A percentile compares a stretch with the other conserved stretches of the same genome.
Evolutionary conservation across 352 stramenopile species (phyloP).

Genomic region (Thraustochytrium sp.): DNA sequence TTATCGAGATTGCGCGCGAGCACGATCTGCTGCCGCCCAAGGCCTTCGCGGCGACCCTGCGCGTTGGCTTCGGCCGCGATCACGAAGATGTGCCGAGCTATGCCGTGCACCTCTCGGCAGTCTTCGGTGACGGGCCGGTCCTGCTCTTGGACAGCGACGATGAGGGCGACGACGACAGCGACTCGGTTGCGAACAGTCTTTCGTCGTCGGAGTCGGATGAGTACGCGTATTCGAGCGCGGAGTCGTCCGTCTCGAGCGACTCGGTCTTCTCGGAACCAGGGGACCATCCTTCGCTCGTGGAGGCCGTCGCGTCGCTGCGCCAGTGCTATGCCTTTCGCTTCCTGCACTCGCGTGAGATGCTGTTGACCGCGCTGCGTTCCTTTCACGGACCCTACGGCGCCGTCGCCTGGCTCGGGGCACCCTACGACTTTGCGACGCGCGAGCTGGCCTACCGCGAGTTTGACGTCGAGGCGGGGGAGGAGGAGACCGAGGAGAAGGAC

Average conservation of each 20-base stretch:
- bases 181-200: neutral
- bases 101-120: neutral
- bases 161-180: neutral
- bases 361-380: neutral
- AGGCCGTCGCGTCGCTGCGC: neutral
- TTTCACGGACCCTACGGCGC: slow-evolving; percentile 16
- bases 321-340: neutral
- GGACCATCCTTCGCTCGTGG: neutral
- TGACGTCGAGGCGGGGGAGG: neutral
- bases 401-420: too few relatives aligned
- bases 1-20: neutral
- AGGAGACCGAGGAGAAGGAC: neutral
- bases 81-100: neutral
- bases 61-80: neutral
- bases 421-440: too few relatives aligned
- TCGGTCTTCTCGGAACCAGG: neutral
- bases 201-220: neutral
- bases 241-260: neutral
- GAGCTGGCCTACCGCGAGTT: too few relatives aligned
- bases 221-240: too few relatives aligned
- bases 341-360: neutral
- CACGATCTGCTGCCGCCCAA: neutral
- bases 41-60: neutral
- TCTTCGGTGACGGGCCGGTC: neutral
- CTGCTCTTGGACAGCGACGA: neutral